Base-by-base conservation (phyloP, 345 rosid genomes). In the Nasturtium officinale region DNA sequence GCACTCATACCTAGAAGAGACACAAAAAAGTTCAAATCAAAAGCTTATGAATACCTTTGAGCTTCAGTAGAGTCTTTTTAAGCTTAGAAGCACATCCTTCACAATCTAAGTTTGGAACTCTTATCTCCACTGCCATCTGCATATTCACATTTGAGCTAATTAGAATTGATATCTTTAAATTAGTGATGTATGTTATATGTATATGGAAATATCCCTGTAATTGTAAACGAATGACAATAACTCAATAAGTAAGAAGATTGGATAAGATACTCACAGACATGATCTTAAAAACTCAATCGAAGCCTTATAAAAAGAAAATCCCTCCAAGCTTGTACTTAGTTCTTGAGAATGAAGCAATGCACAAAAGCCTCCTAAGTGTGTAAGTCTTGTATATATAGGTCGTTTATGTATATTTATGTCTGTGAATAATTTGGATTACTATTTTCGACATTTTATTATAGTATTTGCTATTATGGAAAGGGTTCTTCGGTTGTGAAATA, bases 31-130 rank as follows among this genome's bases (percentile, higher is more conserved):
- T 18, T 17, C 17, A 28, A 25, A 61, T 7, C 30, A 38, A 51
- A 18, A 61, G 6, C 9, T 28, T 32, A n/a, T 16, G 7, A 13
- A 18, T 78, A 93, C 97, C 98, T 94, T 91, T 91, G 80, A 94
- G 85, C 85, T 89, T 94, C 82, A 82, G 75, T 61, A 89, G 88
- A 71, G 97, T 85, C 81, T 80, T 90, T 91, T 80, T 94, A 63
- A 91, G 75, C 85, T 87, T 94, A 29, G 96, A 78, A 80, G 95
- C 97, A 72, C 98, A 94, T 20, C 96, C 98, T 73, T 87, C 85
- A 56, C 98, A 94, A 61, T 91, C 97, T 68, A 94, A 70, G 78
- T 94, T 94, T 15, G 96, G 96, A 76, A 90, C 96, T 78, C 96
- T 82, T 46, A 93, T 89, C 83, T 93, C 94, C 68, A 90, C 86